A percentile compares a stretch with the other conserved stretches of the same genome.
These are phyloP conservation scores for Paecilomyces niveus DNA, from an alignment of 2,329 filamentous ascomycete genomes.

Conservation along the genomic window DNA sequence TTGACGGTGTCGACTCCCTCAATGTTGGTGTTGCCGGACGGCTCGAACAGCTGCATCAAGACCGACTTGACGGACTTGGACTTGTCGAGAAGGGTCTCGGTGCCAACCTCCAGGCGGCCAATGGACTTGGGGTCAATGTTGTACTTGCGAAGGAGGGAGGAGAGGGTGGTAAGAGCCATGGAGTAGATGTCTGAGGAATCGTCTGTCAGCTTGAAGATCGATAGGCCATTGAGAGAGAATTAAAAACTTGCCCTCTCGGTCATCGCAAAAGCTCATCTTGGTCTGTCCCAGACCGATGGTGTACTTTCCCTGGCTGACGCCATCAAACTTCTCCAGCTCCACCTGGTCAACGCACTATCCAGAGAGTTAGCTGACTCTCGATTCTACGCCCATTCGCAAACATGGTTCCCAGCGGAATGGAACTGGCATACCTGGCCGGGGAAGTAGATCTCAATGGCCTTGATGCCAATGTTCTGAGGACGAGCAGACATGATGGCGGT, in stretches of 20 bases:
- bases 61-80: slow-evolving; percentile 87
- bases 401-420: neutral
- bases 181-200: slow-evolving; percentile 70
- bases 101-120: slow-evolving; percentile 76
- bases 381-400: slow-evolving; percentile 6
- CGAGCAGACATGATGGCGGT: slow-evolving; percentile 58
- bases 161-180: slow-evolving; percentile 68
- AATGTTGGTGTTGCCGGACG: slow-evolving; percentile 67
- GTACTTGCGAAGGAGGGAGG: slow-evolving; percentile 75
- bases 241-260: slow-evolving; percentile 63
- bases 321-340: slow-evolving; percentile 81
- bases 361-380: slow-evolving; percentile 10
- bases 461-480: slow-evolving; percentile 84
- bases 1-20: slow-evolving; percentile 80
- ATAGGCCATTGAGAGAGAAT: neutral
- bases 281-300: slow-evolving; percentile 87
- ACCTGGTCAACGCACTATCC: slow-evolving; percentile 72
- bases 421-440: slow-evolving; percentile 66
- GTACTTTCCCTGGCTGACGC: slow-evolving; percentile 75
- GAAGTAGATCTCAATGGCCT: slow-evolving; percentile 87
- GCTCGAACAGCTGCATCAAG: slow-evolving; percentile 75
- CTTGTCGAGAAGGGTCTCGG: slow-evolving; percentile 80
- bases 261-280: slow-evolving; percentile 88
- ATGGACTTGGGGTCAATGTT: slow-evolving; percentile 70
- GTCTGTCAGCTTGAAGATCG: neutral